Base-by-base conservation (phyloP, 148 eudicot genomes). In the Rhododendron griersonianum region DNA sequence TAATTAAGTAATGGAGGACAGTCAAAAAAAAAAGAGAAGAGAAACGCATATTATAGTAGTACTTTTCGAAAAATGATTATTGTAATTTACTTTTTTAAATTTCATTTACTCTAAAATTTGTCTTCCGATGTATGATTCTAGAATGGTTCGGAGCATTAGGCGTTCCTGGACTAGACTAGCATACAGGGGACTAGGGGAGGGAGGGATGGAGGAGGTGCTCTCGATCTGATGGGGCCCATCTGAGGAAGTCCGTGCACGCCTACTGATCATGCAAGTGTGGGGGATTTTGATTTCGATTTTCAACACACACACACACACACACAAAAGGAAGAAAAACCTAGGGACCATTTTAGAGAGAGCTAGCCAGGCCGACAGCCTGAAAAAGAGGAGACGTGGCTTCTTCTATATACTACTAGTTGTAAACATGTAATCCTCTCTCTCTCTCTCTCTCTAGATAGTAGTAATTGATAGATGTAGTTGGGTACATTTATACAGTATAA, bases 361-460 rank as follows among this genome's bases (percentile, higher is more conserved):
- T 79, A 80, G 61, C n/a, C 84, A 65, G 61, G 63, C 78, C 83
- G 59, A 80, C 87, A 25, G 57, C 57, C 87, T 57, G 47, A 79
- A 85, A 80, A 79, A 71, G 47, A 85, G 77, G 77, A 80, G 83
- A 85, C 87, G 87, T 85, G 79, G 84, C 87, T 81, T 85, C 87
- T 65, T 85, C 84, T 65, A 33, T 63, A 25, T 11, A 11, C 39
- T 37, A 41, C 45, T 35, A 18, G 7, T 30, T 74, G 5, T 9
- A 75, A 10, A 41, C 28, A 3, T 51, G 55, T 11, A 9, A 48
- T 10, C 11, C 51, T 2, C 51, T 48, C 45, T 41, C 45, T 41
- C 45, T 41, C 44, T 41, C 45, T 41, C 45, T 41, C 45, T 41
- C 44, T 41, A 41, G 44, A 41, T 41, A 41, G 44, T 41, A 41